Evolutionary conservation across 2,329 filamentous ascomycete genomes (phyloP).

Genomic region (Leptosphaerulina australis): DNA sequence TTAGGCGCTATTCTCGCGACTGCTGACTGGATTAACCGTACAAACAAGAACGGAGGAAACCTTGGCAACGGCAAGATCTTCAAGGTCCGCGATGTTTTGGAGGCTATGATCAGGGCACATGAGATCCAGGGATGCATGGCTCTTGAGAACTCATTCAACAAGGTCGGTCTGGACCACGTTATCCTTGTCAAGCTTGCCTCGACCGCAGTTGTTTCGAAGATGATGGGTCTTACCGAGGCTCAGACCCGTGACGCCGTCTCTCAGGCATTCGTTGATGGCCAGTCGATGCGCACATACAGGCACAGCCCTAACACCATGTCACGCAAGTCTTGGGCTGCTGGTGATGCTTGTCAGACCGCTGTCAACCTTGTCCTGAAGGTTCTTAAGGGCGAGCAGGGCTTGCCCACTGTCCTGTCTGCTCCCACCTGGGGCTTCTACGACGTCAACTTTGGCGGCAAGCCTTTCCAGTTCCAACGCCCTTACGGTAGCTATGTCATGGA

Average conservation of each 20-base stretch:
- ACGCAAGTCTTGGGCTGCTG: conserved; percentile 97
- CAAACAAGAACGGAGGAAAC: conserved; percentile 83
- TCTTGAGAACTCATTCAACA: conserved; percentile 98
- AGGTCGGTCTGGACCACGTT: conserved; percentile 96
- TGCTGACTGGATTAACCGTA: conserved; percentile 96
- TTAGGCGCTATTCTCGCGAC: conserved; percentile 94
- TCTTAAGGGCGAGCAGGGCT: conserved; percentile 84
- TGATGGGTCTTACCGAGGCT: conserved; percentile 86
- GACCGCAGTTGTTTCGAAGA: conserved; percentile 90
- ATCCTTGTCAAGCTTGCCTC: conserved; percentile 97
- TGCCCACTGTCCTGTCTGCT: conserved; percentile 90
- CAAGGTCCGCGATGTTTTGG: conserved; percentile 87
- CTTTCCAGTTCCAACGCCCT: conserved; percentile 89
- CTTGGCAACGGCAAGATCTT: conserved; percentile 76
- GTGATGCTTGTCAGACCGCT: conserved; percentile 94
- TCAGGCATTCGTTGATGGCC: conserved; percentile 96
- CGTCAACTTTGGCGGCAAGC: conserved; percentile 91
- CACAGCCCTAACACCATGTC: conserved; percentile 99
- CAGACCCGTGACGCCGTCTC: conserved; percentile 96
- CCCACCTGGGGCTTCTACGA: conserved; percentile 99
- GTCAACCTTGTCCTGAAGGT: conserved; percentile 93
- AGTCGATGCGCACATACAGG: conserved; percentile 94
- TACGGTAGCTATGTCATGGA: conserved; percentile 99
- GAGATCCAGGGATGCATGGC: conserved; percentile 98
- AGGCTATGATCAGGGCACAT: conserved; percentile 99